Conservation (phyloP, 1,284 basidiomycete species). For the Pseudozyma pruni region DNA sequence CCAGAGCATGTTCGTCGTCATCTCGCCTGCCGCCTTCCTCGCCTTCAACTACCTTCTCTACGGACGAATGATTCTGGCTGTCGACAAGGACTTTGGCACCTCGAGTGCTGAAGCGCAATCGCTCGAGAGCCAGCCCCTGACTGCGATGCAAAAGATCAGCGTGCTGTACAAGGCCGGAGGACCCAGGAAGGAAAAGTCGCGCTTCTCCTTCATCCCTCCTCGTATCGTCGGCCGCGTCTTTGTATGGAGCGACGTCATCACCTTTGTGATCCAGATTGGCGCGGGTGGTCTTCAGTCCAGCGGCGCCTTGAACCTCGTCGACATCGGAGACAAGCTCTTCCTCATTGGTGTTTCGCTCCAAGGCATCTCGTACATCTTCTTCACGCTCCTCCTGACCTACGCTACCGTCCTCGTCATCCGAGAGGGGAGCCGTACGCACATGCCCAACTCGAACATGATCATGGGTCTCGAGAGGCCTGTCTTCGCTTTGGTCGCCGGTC, state of each 20-base stretch:
- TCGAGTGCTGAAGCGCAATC: conserved; percentile 19
- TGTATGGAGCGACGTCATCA: conserved; percentile 58
- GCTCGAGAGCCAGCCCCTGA: conserved; percentile 25
- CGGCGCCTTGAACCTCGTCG: conserved; percentile 14
- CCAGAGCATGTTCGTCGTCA: conserved; percentile 50
- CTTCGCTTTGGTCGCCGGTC: conserved; percentile 25
- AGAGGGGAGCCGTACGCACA: conserved; percentile 2
- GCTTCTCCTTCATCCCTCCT: conserved; percentile 48
- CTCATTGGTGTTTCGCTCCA: conserved; percentile 50
- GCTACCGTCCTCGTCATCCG: conserved; percentile 27
- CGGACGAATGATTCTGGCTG: conserved; percentile 40
- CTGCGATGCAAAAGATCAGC: conserved; percentile 20
- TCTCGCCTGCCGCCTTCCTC: conserved; percentile 51
- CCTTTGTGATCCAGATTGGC: conserved; percentile 55
- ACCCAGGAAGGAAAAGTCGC: conserved; percentile 32
- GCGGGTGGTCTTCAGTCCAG: conserved; percentile 49
- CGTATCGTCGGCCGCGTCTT: conserved; percentile 57
- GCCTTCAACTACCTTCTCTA: conserved; percentile 62
- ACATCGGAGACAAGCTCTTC: conserved; percentile 51
- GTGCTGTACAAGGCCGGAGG: conserved; percentile 34
- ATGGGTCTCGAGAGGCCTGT: conserved; percentile 24
- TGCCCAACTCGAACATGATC: conserved; percentile 6
- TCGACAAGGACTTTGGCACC: conserved; percentile 38
- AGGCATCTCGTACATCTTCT: conserved; percentile 49
- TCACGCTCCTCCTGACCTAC: conserved; percentile 37